Percentiles rank a stretch among this genome's conserved stretches.
These are phyloP conservation scores for Talaromyces sp. DNA, from an alignment of 2,329 filamentous ascomycete genomes.

Conservation along the genomic window DNA sequence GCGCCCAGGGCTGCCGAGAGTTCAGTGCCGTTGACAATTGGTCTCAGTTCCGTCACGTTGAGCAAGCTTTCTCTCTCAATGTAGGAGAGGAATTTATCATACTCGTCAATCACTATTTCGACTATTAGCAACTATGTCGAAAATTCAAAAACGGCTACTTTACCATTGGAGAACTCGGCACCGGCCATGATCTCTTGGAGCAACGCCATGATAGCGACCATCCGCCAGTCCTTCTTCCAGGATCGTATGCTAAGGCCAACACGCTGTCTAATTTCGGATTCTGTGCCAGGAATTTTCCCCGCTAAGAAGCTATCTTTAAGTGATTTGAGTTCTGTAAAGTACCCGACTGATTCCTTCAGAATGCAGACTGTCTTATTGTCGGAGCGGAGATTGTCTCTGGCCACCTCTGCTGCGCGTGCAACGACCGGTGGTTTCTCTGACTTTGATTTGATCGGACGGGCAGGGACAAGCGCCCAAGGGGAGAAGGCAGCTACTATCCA, in stretches of 20 bases:
- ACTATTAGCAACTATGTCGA: slow-evolving; percentile 13
- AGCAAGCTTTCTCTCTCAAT: slow-evolving; percentile 48
- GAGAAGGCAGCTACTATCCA: slow-evolving; percentile 73
- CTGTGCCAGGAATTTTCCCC: slow-evolving; percentile 21
- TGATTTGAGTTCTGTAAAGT: slow-evolving; percentile 59
- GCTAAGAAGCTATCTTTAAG: slow-evolving; percentile 47
- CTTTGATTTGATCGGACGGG: slow-evolving; percentile 31
- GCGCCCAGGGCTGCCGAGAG: slow-evolving; percentile 63
- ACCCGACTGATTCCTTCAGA: slow-evolving; percentile 59
- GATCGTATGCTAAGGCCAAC: slow-evolving; percentile 31
- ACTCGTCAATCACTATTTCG: slow-evolving; percentile 44
- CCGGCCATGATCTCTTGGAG: slow-evolving; percentile 36
- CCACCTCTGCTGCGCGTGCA: slow-evolving; percentile 60
- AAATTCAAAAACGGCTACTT: slow-evolving; percentile 13
- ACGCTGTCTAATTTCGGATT: slow-evolving; percentile 32
- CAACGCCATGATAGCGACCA: slow-evolving; percentile 35
- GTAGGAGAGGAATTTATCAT: slow-evolving; percentile 51
- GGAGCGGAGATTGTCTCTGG: slow-evolving; percentile 72
- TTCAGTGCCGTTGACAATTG: slow-evolving; percentile 69
- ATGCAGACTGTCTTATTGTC: slow-evolving; percentile 71
- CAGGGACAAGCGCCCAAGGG: slow-evolving; percentile 61
- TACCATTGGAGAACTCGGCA: slow-evolving; percentile 27
- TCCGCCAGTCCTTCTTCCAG: slow-evolving; percentile 37
- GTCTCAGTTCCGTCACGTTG: slow-evolving; percentile 53
- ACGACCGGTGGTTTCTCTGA: slow-evolving; percentile 49